Conservation (phyloP, 257 asterid genomes). For the Hygrophila difformis region DNA sequence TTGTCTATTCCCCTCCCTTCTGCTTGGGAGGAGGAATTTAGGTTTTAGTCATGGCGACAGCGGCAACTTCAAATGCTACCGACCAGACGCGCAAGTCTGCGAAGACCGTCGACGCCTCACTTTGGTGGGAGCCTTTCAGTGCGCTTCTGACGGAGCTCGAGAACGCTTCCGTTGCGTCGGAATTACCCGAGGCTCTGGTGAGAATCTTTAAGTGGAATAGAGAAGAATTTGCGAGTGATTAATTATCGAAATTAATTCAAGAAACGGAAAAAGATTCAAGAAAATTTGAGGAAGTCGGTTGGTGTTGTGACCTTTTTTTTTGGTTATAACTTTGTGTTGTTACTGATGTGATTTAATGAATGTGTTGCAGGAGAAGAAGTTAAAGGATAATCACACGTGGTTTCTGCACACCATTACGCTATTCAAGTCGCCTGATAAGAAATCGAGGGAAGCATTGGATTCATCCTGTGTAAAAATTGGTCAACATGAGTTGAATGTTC, state of each 20-base stretch:
- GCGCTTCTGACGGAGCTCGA: constrained; percentile 63
- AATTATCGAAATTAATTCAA: constrained; percentile 4
- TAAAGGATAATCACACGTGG: constrained; percentile 76
- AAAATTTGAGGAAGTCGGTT: constrained; percentile 2
- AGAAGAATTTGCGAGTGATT: not conserved
- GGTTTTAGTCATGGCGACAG: constrained; percentile 34
- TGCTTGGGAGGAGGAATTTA: constrained; percentile 4
- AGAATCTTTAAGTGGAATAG: not conserved
- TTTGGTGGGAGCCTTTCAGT: constrained; percentile 95
- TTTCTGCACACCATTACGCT: constrained; percentile 40
- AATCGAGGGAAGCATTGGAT: constrained; percentile 76
- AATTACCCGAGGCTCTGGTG: constrained; percentile 55
- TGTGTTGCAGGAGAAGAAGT: constrained; percentile 49
- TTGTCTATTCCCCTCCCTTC: constrained; percentile 34
- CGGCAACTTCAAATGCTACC: constrained; percentile 24
- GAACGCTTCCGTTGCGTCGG: constrained; percentile 43
- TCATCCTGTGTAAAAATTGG: constrained; percentile 50
- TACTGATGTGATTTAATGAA: constrained; percentile 11
- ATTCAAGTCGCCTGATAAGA: constrained; percentile 63
- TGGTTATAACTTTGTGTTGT: constrained; percentile 8
- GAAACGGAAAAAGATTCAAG: not conserved
- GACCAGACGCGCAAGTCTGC: constrained; percentile 20
- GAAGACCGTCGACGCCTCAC: constrained; percentile 51
- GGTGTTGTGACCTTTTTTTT: not conserved
- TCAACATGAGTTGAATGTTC: constrained; percentile 41